These are phyloP conservation scores for Hyaloscypha variabilis DNA, from an alignment of 495 filamentous ascomycete species.

Conservation along the genomic window DNA sequence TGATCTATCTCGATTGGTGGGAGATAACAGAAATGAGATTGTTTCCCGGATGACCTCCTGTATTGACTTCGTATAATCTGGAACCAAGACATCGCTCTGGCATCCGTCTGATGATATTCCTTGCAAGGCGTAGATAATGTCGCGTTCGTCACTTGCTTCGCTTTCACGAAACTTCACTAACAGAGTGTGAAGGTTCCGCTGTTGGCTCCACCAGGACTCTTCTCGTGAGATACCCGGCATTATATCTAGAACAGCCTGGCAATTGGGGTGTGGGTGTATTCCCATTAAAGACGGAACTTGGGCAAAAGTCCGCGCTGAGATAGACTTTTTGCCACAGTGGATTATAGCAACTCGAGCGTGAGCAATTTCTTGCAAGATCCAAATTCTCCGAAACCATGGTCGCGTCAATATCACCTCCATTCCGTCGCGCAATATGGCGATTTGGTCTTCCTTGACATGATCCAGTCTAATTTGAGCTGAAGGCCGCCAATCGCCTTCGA, in stretches of 20 bases:
- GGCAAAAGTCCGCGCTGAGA: slow-evolving; percentile 34
- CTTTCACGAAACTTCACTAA: slow-evolving; percentile 35
- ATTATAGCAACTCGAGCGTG: slow-evolving; percentile 30
- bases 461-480: not conserved
- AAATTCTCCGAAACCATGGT: slow-evolving; percentile 31
- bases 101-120: slow-evolving; percentile 27
- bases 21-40: slow-evolving; percentile 7
- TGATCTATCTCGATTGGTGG: not conserved
- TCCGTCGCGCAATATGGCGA: slow-evolving; percentile 10
- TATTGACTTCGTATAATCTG: slow-evolving; percentile 29
- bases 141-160: slow-evolving; percentile 34
- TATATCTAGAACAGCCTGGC: slow-evolving; percentile 40
- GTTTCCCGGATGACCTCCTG: slow-evolving; percentile 24
- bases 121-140: slow-evolving; percentile 18
- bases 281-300: slow-evolving; percentile 31
- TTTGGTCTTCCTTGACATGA: not conserved
- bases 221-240: slow-evolving; percentile 35
- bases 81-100: slow-evolving; percentile 15
- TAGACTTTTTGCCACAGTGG: slow-evolving; percentile 33
- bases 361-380: slow-evolving; percentile 34
- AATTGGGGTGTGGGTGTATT: slow-evolving; percentile 10
- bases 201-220: slow-evolving; percentile 35
- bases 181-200: slow-evolving; percentile 33
- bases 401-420: slow-evolving; percentile 23
- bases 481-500: slow-evolving; percentile 4